Evolutionary conservation across 2,329 filamentous ascomycete genomes (phyloP).

Genomic region (Pseudogymnoascus sp.): DNA sequence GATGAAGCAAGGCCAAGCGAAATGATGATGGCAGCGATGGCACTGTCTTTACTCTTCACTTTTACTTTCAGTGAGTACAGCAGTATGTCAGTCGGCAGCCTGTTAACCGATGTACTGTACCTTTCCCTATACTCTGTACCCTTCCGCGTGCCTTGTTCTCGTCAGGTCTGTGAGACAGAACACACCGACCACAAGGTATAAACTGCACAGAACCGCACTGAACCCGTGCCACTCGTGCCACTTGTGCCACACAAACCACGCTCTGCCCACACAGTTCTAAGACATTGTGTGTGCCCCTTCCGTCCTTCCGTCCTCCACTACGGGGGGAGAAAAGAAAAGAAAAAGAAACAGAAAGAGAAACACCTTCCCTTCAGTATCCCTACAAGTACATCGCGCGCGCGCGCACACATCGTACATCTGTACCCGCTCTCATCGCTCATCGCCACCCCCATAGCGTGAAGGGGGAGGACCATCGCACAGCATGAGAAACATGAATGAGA

Average conservation of each 20-base stretch:
- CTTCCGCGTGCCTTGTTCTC: neutral
- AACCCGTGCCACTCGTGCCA: neutral
- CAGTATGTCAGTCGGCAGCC: neutral
- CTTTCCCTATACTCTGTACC: neutral
- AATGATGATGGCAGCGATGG: neutral
- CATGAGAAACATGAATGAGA: neutral
- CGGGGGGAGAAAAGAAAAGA: neutral
- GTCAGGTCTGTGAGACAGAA: neutral
- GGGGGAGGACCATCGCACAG: neutral
- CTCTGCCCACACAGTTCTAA: neutral
- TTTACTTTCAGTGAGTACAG: neutral
- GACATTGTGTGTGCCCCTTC: neutral
- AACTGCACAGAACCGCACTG: neutral
- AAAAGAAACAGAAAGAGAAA: neutral
- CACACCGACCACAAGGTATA: neutral
- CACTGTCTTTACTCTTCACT: neutral
- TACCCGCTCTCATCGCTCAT: neutral
- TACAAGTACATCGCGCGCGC: neutral
- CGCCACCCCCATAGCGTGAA: neutral
- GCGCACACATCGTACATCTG: neutral
- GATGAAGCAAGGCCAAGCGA: neutral
- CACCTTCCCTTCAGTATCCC: neutral
- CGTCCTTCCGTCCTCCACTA: neutral
- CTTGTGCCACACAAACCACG: neutral
- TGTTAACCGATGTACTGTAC: neutral